Evolutionary conservation across 2,329 filamentous ascomycete genomes (phyloP).

Genomic region (Aspergillus floridensis): DNA sequence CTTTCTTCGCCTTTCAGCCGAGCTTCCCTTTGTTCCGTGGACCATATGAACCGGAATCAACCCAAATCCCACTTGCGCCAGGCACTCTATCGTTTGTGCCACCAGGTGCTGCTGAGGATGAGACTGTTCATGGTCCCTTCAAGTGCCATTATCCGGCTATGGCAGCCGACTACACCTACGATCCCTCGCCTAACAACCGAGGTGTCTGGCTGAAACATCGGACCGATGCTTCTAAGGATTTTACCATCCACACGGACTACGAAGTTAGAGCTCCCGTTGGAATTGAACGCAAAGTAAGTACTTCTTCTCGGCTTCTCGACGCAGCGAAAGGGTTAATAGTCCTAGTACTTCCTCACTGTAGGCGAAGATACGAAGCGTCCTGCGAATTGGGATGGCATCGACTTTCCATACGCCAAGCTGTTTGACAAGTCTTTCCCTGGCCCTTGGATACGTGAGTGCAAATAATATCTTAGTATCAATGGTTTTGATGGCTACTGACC

Average conservation of each 20-base stretch:
- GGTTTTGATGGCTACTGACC: too few relatives aligned
- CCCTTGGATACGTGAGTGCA: conserved; percentile 9
- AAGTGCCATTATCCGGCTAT: conserved; percentile 2
- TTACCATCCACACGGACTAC: conserved; percentile 2
- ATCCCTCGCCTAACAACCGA: not conserved
- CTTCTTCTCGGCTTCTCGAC: too few relatives aligned
- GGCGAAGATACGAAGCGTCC: not conserved
- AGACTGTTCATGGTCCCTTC: not conserved
- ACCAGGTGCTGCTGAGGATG: not conserved
- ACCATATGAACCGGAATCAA: not conserved
- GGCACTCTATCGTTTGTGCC: not conserved
- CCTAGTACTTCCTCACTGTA: conserved; percentile 5
- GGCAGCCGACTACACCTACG: not conserved
- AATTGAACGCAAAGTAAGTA: not conserved
- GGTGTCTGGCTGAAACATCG: conserved; percentile 2
- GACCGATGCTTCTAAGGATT: not conserved
- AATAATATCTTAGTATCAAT: too few relatives aligned
- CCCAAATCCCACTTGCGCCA: not conserved
- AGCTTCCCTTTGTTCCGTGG: not conserved
- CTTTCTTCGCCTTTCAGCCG: not conserved
- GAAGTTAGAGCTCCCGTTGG: not conserved
- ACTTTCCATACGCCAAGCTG: not conserved
- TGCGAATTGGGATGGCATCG: not conserved
- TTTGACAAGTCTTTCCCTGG: conserved; percentile 2
- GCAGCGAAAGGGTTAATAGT: not conserved